These are phyloP conservation scores for Ophiosphaerella korrae DNA, from an alignment of 2,329 filamentous ascomycete genomes.

Conservation along the genomic window DNA sequence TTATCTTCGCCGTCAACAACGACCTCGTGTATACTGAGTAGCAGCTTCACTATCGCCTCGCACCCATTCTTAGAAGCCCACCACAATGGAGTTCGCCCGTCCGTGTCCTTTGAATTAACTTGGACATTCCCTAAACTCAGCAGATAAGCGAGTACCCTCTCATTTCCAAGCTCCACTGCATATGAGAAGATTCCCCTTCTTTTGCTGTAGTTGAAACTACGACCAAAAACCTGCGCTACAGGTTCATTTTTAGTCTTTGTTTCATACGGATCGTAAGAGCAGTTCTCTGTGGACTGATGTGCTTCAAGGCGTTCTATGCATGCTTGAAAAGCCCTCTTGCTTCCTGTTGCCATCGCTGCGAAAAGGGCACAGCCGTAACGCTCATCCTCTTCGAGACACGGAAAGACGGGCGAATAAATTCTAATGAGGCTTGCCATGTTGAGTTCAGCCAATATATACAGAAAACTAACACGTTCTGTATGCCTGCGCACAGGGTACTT, in stretches of 20 bases:
- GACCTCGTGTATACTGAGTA: constrained; percentile 3
- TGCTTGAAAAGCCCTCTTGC: constrained; percentile 27
- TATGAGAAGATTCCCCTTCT: constrained; percentile 22
- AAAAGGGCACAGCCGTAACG: constrained; percentile 45
- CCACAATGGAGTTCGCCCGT: constrained; percentile 7
- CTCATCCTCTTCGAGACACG: constrained; percentile 28
- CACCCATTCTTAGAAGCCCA: constrained; percentile 8
- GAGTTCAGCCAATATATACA: constrained; percentile 27
- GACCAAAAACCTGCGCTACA: constrained; percentile 5
- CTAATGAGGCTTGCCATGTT: constrained; percentile 37
- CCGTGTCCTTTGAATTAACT: constrained; percentile 11
- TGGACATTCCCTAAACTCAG: constrained; percentile 18
- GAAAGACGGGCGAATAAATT: constrained; percentile 19
- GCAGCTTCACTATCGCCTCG: constrained; percentile 1
- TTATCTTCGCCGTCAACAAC: constrained; percentile 7
- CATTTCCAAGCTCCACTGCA: constrained; percentile 16
- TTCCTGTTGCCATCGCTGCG: constrained; percentile 41
- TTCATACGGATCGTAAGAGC: neutral
- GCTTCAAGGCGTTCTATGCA: constrained; percentile 16
- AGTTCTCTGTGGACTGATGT: constrained; percentile 13
- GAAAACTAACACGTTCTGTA: constrained; percentile 14
- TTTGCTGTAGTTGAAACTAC: constrained; percentile 16
- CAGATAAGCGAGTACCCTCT: constrained; percentile 23
- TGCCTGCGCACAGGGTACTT: constrained; percentile 26
- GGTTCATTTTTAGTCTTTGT: neutral